Percentiles rank a stretch among this genome's conserved stretches.
phyloP scores from a whole-genome alignment of 2,329 filamentous ascomycete genomes.

The Didymella sp. region DNA sequence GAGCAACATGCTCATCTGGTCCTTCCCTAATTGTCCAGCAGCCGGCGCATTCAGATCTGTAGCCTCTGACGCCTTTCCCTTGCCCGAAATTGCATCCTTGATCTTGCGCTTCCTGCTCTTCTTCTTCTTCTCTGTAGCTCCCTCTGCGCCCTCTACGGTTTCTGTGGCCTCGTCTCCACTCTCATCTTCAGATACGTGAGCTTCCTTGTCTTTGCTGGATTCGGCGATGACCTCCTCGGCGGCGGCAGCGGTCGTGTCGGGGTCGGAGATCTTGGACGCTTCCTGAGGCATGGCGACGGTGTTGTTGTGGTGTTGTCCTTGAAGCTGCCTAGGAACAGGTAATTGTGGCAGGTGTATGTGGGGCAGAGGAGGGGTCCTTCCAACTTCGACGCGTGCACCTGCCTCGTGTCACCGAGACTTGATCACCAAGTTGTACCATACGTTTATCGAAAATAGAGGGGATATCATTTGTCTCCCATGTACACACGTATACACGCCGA shows the following conservation, averaged over 20 bases:
- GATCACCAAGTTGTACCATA: background rate
- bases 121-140: conserved; percentile 66
- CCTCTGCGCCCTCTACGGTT: conserved; percentile 43
- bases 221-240: conserved; percentile 52
- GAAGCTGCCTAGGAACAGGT: conserved; percentile 17
- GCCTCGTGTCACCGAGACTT: background rate
- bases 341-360: conserved; percentile 17
- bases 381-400: conserved; percentile 1
- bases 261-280: conserved; percentile 69
- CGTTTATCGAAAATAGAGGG: conserved; percentile 10
- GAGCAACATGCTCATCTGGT: conserved; percentile 48
- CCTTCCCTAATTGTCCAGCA: conserved; percentile 45
- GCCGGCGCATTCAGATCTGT: conserved; percentile 37
- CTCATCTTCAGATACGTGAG: conserved; percentile 42
- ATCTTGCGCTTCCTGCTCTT: conserved; percentile 70
- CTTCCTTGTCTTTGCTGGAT: conserved; percentile 37
- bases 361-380: conserved; percentile 13
- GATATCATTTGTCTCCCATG: conserved; percentile 24
- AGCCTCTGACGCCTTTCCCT: conserved; percentile 39
- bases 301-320: conserved; percentile 16
- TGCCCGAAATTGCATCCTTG: conserved; percentile 53
- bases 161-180: conserved; percentile 44
- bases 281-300: conserved; percentile 50
- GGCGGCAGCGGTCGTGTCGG: conserved; percentile 58
- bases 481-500: conserved; percentile 15